These are phyloP conservation scores for Raphanus sativus DNA, from an alignment of 345 rosid genomes.

Conservation along the genomic window DNA sequence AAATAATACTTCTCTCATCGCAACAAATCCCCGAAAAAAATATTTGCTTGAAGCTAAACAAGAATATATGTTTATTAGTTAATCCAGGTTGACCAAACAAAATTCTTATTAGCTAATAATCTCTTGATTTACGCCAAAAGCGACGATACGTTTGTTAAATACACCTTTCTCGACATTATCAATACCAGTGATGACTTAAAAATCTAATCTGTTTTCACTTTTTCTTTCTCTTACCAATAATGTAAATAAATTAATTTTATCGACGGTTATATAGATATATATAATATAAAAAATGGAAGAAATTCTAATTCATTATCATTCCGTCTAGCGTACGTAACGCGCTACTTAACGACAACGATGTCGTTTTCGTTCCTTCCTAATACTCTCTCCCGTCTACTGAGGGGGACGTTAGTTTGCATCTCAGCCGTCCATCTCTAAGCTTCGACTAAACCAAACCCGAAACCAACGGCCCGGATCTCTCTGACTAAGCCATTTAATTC, in stretches of 20 bases:
- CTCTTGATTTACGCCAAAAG: constrained; percentile 35
- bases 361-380: constrained; percentile 20
- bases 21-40: neutral
- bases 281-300: neutral
- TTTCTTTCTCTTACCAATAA: neutral
- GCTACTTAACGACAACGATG: constrained; percentile 34
- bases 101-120: neutral
- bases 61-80: neutral
- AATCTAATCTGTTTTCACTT: neutral
- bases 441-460: constrained; percentile 9
- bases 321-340: constrained; percentile 32
- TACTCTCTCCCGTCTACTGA: constrained; percentile 26
- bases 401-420: constrained; percentile 5
- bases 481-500: constrained; percentile 27
- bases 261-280: neutral
- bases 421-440: constrained; percentile 18
- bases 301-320: constrained; percentile 8
- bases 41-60: neutral
- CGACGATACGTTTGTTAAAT: constrained; percentile 6
- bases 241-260: neutral
- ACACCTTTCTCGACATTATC: constrained; percentile 31
- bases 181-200: neutral
- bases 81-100: neutral
- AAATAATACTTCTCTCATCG: neutral
- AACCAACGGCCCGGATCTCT: constrained; percentile 31